Base-by-base conservation (phyloP, 2,329 filamentous ascomycete species). In the Claviceps pazoutovae region DNA sequence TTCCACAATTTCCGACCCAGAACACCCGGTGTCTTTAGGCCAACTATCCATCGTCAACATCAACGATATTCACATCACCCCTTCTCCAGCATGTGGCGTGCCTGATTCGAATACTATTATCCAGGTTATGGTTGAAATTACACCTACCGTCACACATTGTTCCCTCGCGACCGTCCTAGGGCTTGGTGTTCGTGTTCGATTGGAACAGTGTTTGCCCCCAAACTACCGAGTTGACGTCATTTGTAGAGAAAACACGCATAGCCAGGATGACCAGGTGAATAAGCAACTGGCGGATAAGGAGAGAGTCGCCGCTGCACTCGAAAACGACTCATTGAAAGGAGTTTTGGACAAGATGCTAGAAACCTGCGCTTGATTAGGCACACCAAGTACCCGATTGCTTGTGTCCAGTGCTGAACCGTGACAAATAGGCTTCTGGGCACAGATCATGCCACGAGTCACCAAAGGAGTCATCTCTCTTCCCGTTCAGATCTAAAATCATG, bases 201-300 rank as follows among this genome's bases (percentile, higher is more conserved):
- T 98, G 23, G 90, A 97, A 70, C 86, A 95, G 66, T 85, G 87
- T 11, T 74, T 98, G 53, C 93, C 93, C 3, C 87, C 93, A 37
- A 86, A 91, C 61, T 98, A 93, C 67, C 81, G 93, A 39, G 79
- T 97, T 49, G 90, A 97, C 66, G 88, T 97, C 46, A 80, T 84
- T 60, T 95, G 96, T 68, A 96, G 97, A 68, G 86, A 95, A 68
- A 91, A 90, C 56, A 93, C 89, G n/a, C 93, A 97, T 66, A 88
- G 82, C 57, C 94, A 94, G 55, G 91, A 88, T 46, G 89, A 95
- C 56, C 89, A 95, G 66, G 89, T 96, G 50, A 96, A 95, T 71
- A 96, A 96, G 74, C 93, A 98, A 69, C 73, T 98, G 44, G 87
- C 83, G 37, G 93, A 98, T 70, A 98, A 97, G 74, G 93, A 98